phyloP scores from a whole-genome alignment of 257 asterid genomes.

The Salvia rosmarinus region DNA sequence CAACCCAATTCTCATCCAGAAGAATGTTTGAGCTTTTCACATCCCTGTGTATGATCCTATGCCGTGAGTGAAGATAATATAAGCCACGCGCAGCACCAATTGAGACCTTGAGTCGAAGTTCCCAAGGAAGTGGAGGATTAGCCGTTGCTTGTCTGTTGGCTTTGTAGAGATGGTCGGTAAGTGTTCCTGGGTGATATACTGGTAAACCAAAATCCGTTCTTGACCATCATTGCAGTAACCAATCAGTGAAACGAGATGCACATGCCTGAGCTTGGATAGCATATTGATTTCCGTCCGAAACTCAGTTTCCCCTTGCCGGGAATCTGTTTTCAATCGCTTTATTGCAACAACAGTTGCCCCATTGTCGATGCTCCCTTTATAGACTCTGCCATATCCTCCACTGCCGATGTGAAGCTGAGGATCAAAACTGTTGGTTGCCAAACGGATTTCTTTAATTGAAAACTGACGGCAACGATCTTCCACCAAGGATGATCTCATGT shows the following conservation, averaged over 20 bases:
- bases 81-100: constrained; percentile 77
- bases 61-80: constrained; percentile 67
- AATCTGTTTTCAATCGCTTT: constrained; percentile 50
- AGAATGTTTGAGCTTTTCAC: constrained; percentile 76
- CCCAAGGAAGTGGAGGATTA: constrained; percentile 62
- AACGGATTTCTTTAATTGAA: constrained; percentile 59
- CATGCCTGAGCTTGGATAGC: constrained; percentile 61
- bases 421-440: constrained; percentile 54
- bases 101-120: constrained; percentile 54
- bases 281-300: constrained; percentile 64
- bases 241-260: constrained; percentile 64
- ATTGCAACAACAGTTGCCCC: constrained; percentile 59
- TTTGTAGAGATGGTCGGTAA: constrained; percentile 61
- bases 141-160: constrained; percentile 34
- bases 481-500: constrained; percentile 29
- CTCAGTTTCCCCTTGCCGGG: constrained; percentile 62
- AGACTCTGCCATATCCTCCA: constrained; percentile 77
- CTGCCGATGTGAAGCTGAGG: constrained; percentile 55
- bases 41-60: constrained; percentile 70
- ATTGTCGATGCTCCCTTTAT: constrained; percentile 53
- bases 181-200: constrained; percentile 57
- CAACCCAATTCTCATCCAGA: constrained; percentile 66
- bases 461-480: constrained; percentile 56
- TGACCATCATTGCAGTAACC: constrained; percentile 70
- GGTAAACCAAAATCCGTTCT: constrained; percentile 62